These are phyloP conservation scores for Aspergillus tamarii DNA, from an alignment of 2,329 filamentous ascomycete genomes.

Conservation along the genomic window DNA sequence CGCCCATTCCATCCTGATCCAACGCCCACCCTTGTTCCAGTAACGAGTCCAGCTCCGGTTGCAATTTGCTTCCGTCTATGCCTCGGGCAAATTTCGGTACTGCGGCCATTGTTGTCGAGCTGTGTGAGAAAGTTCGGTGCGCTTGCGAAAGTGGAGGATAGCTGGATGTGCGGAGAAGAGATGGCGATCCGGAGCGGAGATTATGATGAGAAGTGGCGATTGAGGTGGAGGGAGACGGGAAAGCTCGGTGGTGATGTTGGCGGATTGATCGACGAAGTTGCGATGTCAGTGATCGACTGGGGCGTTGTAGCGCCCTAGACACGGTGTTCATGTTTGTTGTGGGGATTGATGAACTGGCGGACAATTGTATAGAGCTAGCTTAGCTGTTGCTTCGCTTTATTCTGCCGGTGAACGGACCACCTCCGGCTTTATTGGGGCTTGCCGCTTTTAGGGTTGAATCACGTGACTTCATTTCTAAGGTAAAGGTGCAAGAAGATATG, in stretches of 20 bases:
- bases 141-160: not conserved
- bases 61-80: slow-evolving; percentile 30
- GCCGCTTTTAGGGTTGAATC: not conserved
- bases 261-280: slow-evolving; percentile 14
- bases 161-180: not conserved
- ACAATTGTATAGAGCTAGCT: slow-evolving; percentile 2
- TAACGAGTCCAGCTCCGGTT: slow-evolving; percentile 28
- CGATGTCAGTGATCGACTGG: not conserved
- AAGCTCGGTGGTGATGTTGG: not conserved
- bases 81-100: slow-evolving; percentile 34
- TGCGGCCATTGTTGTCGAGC: slow-evolving; percentile 24
- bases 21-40: slow-evolving; percentile 37
- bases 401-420: not conserved
- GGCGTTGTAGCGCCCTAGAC: not conserved
- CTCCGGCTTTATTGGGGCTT: not conserved
- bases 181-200: not conserved
- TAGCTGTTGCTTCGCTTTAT: not conserved
- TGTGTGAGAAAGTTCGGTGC: slow-evolving; percentile 13
- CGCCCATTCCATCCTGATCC: slow-evolving; percentile 37
- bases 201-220: not conserved
- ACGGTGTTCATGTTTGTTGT: not conserved
- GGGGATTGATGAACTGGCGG: not conserved
- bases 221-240: not conserved
- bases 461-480: not conserved
- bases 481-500: not conserved